A percentile compares a stretch with the other conserved stretches of the same genome.
Evolutionary conservation across 2,329 filamentous ascomycete genomes (phyloP).

Genomic region (Talaromyces sp.): DNA sequence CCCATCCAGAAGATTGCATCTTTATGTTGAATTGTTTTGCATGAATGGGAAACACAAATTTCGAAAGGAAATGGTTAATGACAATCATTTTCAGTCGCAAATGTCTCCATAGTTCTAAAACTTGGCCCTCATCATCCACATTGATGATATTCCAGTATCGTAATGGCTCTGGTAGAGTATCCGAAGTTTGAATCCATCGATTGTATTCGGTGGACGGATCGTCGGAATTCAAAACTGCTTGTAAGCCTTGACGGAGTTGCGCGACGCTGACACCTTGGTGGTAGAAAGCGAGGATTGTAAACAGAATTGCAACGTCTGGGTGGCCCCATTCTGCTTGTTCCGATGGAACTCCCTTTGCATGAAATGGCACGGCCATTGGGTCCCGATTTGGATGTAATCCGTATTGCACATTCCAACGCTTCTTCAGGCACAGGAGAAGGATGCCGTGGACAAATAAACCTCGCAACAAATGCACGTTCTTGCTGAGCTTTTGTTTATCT

Average conservation of each 20-base stretch:
- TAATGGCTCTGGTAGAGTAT: conserved; percentile 42
- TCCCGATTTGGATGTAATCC: conserved; percentile 49
- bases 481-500: conserved; percentile 21
- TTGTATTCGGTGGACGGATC: conserved; percentile 55
- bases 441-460: conserved; percentile 53
- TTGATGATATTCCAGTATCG: conserved; percentile 55
- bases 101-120: conserved; percentile 46
- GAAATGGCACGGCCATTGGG: conserved; percentile 56
- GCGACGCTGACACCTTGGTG: conserved; percentile 50
- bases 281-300: conserved; percentile 65
- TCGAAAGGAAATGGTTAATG: conserved; percentile 58
- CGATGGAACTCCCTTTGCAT: conserved; percentile 60
- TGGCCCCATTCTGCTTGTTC: conserved; percentile 63
- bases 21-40: conserved; percentile 62
- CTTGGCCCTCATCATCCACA: conserved; percentile 50
- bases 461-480: conserved; percentile 52
- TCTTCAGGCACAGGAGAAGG: conserved; percentile 50
- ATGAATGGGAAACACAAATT: conserved; percentile 60
- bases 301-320: conserved; percentile 59
- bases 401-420: conserved; percentile 64
- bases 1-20: conserved; percentile 62
- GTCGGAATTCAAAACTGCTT: conserved; percentile 50
- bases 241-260: conserved; percentile 48
- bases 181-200: conserved; percentile 39
- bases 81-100: conserved; percentile 47